phyloP scores from a whole-genome alignment of 1,284 basidiomycete species.

The Ceratobasidium sp. region DNA sequence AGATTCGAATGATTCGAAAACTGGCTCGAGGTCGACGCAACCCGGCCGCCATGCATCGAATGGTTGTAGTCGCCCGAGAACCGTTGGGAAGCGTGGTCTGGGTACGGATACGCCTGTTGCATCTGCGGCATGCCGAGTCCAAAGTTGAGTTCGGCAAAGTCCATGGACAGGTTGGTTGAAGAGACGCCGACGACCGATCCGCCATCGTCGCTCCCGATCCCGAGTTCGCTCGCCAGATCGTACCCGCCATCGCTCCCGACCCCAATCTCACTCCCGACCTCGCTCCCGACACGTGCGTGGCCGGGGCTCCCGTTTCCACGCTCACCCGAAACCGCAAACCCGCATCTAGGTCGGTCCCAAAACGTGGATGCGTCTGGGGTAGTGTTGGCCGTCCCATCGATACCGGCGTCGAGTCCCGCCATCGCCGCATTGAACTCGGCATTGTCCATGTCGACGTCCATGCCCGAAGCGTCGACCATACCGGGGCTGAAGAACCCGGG shows the following conservation, averaged over 20 bases:
- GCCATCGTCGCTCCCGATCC: constrained; percentile 29
- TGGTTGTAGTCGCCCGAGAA: constrained; percentile 22
- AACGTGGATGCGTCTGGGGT: neutral
- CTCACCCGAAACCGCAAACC: constrained; percentile 34
- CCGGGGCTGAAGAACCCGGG: constrained; percentile 10
- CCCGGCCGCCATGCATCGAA: constrained; percentile 4
- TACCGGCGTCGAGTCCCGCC: constrained; percentile 28
- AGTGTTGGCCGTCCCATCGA: neutral
- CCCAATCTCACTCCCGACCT: constrained; percentile 34
- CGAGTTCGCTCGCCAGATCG: constrained; percentile 26
- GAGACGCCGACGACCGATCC: constrained; percentile 25
- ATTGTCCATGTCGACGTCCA: constrained; percentile 35
- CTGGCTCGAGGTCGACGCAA: constrained; percentile 25
- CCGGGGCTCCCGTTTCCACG: constrained; percentile 27
- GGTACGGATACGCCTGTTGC: constrained; percentile 4
- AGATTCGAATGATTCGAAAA: constrained; percentile 37
- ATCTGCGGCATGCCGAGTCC: constrained; percentile 11
- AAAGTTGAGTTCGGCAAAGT: constrained; percentile 35
- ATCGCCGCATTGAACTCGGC: constrained; percentile 32
- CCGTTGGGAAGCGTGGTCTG: constrained; percentile 19
- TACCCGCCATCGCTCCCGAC: constrained; percentile 26
- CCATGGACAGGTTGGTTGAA: constrained; percentile 15
- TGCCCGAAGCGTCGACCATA: constrained; percentile 15
- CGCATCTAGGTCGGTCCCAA: constrained; percentile 31
- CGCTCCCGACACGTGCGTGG: constrained; percentile 29